Evolutionary conservation across 169 alveolate genomes (phyloP).

Genomic region (Cryptosporidium bovis): DNA sequence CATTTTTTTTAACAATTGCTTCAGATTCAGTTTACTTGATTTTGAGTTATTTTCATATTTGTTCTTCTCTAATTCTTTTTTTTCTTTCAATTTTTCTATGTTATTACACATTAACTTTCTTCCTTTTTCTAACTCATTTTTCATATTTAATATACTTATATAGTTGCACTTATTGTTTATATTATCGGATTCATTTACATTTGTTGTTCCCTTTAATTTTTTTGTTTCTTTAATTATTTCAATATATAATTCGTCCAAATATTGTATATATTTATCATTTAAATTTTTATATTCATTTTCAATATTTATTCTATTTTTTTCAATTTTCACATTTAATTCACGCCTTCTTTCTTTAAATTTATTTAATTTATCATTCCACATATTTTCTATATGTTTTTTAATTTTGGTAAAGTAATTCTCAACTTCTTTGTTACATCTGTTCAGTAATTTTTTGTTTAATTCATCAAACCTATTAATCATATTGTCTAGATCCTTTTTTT

Average conservation of each 20-base stretch:
- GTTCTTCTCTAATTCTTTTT: constrained; percentile 35
- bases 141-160: background rate
- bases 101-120: background rate
- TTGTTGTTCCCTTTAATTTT: background rate
- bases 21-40: constrained; percentile 24
- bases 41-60: constrained; percentile 1
- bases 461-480: constrained; percentile 10
- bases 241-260: background rate
- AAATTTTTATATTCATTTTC: constrained; percentile 28
- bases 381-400: constrained; percentile 21
- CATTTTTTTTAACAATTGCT: constrained; percentile 35
- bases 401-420: constrained; percentile 19
- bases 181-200: background rate
- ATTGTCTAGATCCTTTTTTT: constrained; percentile 22
- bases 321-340: constrained; percentile 12
- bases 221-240: constrained; percentile 26
- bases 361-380: constrained; percentile 17
- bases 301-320: constrained; percentile 11
- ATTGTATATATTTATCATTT: background rate
- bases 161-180: background rate
- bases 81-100: constrained; percentile 4
- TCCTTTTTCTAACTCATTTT: constrained; percentile 18
- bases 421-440: constrained; percentile 23
- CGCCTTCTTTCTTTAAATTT: constrained; percentile 22
- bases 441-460: constrained; percentile 5